Base-by-base conservation (phyloP, 148 eudicot species). In the Spergularia marina region DNA sequence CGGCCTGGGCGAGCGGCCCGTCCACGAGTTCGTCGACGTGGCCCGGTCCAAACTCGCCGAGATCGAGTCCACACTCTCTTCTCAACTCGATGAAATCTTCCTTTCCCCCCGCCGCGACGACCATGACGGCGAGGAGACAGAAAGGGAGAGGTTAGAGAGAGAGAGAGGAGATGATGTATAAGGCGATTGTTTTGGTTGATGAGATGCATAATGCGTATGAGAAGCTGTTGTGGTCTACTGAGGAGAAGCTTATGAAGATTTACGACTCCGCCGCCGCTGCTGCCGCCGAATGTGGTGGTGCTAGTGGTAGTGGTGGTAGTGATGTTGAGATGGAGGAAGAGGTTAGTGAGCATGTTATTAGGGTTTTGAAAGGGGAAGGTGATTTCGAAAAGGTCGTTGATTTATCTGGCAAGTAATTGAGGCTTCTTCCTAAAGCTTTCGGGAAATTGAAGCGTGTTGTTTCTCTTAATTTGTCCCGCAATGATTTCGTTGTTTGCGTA, bases 1-100 rank as follows among this genome's bases (percentile, higher is more conserved):
- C 0, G 77, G 88, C 30, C 83, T 94, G 0, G 98, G 98, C 2
- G 80, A 77, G 0, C 87, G 91, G 0, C 97, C 98, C 10, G 97
- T 88, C 53, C 98, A 94, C 75, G 98, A 94, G 80, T 14, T 90
- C 1, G 82, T 94, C 34, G 97, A 94, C 60, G 54, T 65, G 9
- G 98, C 97, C 12, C 85, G 81, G 68, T 69, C 77, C 5, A 86
- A 80, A 70, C 63, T 94, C 3, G 71, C 82, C 0, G 88, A 91
- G 76, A 76, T 94, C 71, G 88, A 87, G 17, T 59, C 80, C 2
- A 13, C 13, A 0, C 49, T 83, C 7, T 60, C 87, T 12, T 55
- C 73, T 0, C 76, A 80, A 54, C 75, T 91, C 5, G 91, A 82
- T 40, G 91, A 86, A 69, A 81, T 90, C 57, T 71, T 58, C 7